Evolutionary conservation across 1,284 basidiomycete genomes (phyloP), one percentile per base, ranked within the genome.

Genomic region (Lignosus rhinocerotis): DNA sequence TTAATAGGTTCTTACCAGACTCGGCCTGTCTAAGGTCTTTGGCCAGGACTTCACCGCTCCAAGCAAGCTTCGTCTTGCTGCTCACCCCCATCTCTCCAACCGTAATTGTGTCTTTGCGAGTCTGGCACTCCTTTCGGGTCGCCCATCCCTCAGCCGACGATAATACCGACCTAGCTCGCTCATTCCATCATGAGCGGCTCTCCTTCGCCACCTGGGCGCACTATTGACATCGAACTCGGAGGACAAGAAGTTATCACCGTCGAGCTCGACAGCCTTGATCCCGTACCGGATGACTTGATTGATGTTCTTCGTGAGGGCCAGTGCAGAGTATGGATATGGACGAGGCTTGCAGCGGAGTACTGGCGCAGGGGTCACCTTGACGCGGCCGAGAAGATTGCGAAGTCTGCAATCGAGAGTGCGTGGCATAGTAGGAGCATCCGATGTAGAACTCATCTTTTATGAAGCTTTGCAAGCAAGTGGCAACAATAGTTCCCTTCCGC

Each of bases 201-300:
- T 14, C 63, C 66, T 49, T 51, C 68, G 51, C 67, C 69, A 53
- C 58, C 68, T 36, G 73, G 72, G 41, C 73, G 74, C 43, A 70
- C 72, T 25, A 69, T 75, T 49, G 74, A 74, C 72, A 89, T 92
- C 66, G 88, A 90, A 67, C 78, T 92, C 3, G 86, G 86, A 44
- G 83, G 87, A 9, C 87, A 92, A 72, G 88, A 90, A 74, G 84
- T 92, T 67, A 89, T 93, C 59, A 86, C 86, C 10, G 86, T 93
- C 56, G 88, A 92, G 73, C 80, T 93, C 41, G 87, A 90, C 74
- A 85, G 85, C 66, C 83, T 93, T 51, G 88, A 92, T 70, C 82
- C 85, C 7, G 84, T 82, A 67, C 85, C 89, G 6, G 81, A 85
- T 61, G 90, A 92, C 66, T 80, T 93, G 9, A 72, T 90, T 8